Percentiles rank a stretch among this genome's conserved stretches.
Conservation (phyloP, 2,329 filamentous ascomycete genomes). For the Colletotrichum echinochloae region DNA sequence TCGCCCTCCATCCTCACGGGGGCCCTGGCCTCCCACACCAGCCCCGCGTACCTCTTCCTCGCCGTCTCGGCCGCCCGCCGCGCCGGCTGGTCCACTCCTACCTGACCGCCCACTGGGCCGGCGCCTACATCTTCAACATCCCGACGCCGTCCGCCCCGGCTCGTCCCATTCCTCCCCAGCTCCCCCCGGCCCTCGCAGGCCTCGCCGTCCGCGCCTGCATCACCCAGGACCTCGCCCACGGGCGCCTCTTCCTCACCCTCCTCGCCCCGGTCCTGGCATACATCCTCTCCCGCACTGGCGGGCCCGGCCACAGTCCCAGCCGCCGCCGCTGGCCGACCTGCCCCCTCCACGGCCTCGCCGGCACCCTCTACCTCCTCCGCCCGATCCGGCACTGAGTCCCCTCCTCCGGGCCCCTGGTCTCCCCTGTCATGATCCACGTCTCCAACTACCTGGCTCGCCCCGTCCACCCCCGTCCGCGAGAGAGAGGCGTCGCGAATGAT, state of each 20-base stretch:
- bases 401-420: conserved; percentile 59
- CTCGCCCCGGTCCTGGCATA: conserved; percentile 50
- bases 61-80: conserved; percentile 57
- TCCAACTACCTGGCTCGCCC: conserved; percentile 68
- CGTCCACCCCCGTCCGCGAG: conserved; percentile 47
- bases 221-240: conserved; percentile 52
- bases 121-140: conserved; percentile 58
- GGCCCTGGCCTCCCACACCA: conserved; percentile 65
- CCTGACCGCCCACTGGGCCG: conserved; percentile 58
- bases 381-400: conserved; percentile 69
- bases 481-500: conserved; percentile 50
- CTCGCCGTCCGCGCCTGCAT: conserved; percentile 60
- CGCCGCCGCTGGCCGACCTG: conserved; percentile 65
- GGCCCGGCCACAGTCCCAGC: neutral
- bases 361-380: conserved; percentile 75
- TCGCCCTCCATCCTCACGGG: conserved; percentile 55
- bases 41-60: conserved; percentile 67
- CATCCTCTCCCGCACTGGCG: conserved; percentile 39
- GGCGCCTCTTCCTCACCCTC: conserved; percentile 55
- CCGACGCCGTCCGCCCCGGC: neutral
- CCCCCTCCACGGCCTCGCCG: conserved; percentile 75
- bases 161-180: conserved; percentile 52
- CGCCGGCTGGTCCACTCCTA: conserved; percentile 57
- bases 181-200: conserved; percentile 59
- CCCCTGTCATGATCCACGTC: conserved; percentile 67